phyloP scores from a whole-genome alignment of 257 asterid species.

The Gentiana straminea region DNA sequence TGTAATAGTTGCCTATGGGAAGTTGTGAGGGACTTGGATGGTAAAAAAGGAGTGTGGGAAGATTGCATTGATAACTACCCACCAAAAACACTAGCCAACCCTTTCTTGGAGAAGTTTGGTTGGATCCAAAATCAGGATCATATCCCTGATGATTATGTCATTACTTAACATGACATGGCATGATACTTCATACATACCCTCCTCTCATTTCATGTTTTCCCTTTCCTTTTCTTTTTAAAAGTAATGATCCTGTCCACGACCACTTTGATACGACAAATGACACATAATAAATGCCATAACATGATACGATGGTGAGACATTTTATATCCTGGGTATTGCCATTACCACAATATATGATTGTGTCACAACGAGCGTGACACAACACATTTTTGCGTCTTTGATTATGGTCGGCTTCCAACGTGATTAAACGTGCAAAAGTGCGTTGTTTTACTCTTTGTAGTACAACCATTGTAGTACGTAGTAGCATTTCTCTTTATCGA shows the following conservation, averaged over 20 bases:
- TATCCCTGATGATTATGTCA: slow-evolving; percentile 56
- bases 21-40: slow-evolving; percentile 62
- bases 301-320: too few relatives aligned
- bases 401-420: too few relatives aligned
- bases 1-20: slow-evolving; percentile 92
- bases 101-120: slow-evolving; percentile 70
- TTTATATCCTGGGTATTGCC: too few relatives aligned
- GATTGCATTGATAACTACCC: slow-evolving; percentile 55
- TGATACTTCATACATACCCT: background rate
- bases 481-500: too few relatives aligned
- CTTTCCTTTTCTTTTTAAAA: background rate
- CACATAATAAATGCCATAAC: too few relatives aligned
- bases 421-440: too few relatives aligned
- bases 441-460: too few relatives aligned
- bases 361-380: too few relatives aligned
- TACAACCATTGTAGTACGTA: too few relatives aligned
- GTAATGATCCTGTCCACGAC: background rate
- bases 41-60: slow-evolving; percentile 51
- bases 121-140: slow-evolving; percentile 58
- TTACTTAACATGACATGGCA: slow-evolving; percentile 28
- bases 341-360: too few relatives aligned
- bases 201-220: background rate
- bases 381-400: too few relatives aligned
- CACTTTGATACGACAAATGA: too few relatives aligned
- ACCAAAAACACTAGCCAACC: slow-evolving; percentile 36